These are phyloP conservation scores for Boletus mariae DNA, from an alignment of 1,284 basidiomycete genomes.

Conservation along the genomic window DNA sequence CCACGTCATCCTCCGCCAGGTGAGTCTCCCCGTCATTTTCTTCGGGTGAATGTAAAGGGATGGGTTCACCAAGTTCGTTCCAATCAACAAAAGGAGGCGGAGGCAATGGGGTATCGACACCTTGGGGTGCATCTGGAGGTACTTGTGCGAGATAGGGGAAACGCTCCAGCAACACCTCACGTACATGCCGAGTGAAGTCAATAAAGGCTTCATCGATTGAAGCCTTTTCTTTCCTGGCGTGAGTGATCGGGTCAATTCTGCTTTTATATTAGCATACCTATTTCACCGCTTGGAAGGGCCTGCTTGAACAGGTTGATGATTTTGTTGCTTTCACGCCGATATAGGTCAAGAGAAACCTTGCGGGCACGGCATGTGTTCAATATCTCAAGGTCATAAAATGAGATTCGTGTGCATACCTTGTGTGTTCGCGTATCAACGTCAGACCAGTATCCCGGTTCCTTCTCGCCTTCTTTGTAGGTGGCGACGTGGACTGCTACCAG, in stretches of 20 bases:
- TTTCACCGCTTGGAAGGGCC: conserved; percentile 65
- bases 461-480: conserved; percentile 88
- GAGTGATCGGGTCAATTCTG: neutral
- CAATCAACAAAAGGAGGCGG: conserved; percentile 67
- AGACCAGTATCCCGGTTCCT: conserved; percentile 86
- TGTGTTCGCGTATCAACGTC: conserved; percentile 85
- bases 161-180: conserved; percentile 64
- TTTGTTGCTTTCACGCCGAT: conserved; percentile 87
- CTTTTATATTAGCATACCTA: conserved; percentile 45
- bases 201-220: conserved; percentile 87
- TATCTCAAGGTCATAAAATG: neutral
- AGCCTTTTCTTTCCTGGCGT: conserved; percentile 62
- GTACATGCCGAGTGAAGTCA: conserved; percentile 78
- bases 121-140: conserved; percentile 66
- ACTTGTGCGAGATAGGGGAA: conserved; percentile 75
- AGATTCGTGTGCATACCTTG: conserved; percentile 58
- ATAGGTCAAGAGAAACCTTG: conserved; percentile 92
- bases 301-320: conserved; percentile 86
- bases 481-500: conserved; percentile 89
- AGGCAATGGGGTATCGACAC: conserved; percentile 81
- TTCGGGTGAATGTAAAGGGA: conserved; percentile 54
- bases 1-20: conserved; percentile 34
- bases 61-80: conserved; percentile 63
- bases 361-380: neutral
- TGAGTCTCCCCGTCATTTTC: conserved; percentile 20